Base-by-base conservation (phyloP, 148 eudicot species). In the Vaccinium macrocarpon region DNA sequence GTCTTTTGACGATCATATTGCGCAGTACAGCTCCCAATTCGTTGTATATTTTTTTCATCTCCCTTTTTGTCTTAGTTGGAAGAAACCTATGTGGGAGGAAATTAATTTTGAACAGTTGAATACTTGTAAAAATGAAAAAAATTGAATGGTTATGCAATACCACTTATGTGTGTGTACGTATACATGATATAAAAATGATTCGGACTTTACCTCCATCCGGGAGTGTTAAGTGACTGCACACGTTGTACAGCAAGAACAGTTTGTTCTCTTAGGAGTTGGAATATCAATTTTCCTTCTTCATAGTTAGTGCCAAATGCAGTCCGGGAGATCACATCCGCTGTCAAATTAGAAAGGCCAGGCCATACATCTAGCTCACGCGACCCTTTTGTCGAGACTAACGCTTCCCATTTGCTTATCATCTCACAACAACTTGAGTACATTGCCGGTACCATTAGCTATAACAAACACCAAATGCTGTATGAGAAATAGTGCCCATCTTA, bases 381-480 rank as follows among this genome's bases (percentile, higher is more conserved):
- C n/a, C 57, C 80, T 9, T 74, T 82, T 51, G 56, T 79, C 3
- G 79, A 71, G 38, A 75, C 50, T 23, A 86, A 80, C 25, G 6
- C 83, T 19, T 88, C 86, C 90, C 90, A 90, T 55, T 84, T 78
- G 13, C 64, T 86, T 61, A 90, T 80, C 91, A 88, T 84, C 82
- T 90, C 86, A 2, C 19, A 59, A 46, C 87, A 88, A 42, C 88
- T 82, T 52, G 56, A n/a, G 73, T 61, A 76, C 87, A 90, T 87
- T 21, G 88, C 86, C 2, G 88, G 88, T 12, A 88, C 48, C 91
- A 88, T 88, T 8, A 81, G 38, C 91, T 89, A 71, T n/a, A 19
- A 32, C 78, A 71, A 50, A 18, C 4, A 32, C 23, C 55, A 4
- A 74, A 74, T 1, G 18, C 50, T 66, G 74, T 2, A 5, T 15